phyloP scores from a whole-genome alignment of 2,329 filamentous ascomycete genomes.

The Leptographium lundbergii region DNA sequence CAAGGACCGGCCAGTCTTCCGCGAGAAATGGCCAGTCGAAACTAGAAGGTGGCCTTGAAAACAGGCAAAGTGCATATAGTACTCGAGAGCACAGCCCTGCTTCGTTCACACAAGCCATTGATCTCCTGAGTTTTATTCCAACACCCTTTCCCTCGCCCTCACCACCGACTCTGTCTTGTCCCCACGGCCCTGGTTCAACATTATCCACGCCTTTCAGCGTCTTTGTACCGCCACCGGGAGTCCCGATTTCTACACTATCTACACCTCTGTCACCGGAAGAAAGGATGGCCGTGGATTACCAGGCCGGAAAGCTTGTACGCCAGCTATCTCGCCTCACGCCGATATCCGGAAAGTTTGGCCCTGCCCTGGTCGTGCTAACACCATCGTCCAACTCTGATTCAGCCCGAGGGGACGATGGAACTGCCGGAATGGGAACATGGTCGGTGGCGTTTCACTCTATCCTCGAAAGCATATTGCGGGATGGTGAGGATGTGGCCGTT shows the following conservation, averaged over 20 bases:
- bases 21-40: background rate
- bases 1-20: background rate
- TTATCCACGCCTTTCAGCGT: conserved; percentile 24
- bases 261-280: conserved; percentile 22
- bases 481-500: conserved; percentile 47
- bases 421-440: conserved; percentile 29
- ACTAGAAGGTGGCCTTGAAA: background rate
- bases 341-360: conserved; percentile 36
- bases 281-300: conserved; percentile 27
- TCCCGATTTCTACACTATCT: conserved; percentile 23
- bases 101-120: background rate
- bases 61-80: background rate
- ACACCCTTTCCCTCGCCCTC: conserved; percentile 8
- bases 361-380: conserved; percentile 24
- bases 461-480: conserved; percentile 42
- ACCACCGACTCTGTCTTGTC: background rate
- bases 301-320: conserved; percentile 33
- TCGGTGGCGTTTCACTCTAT: conserved; percentile 42
- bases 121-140: background rate
- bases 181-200: background rate
- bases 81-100: background rate
- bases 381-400: background rate
- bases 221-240: conserved; percentile 24
- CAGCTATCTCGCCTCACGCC: conserved; percentile 30
- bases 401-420: background rate